Conservation (phyloP, 495 filamentous ascomycete genomes). For the Podospora sp. region DNA sequence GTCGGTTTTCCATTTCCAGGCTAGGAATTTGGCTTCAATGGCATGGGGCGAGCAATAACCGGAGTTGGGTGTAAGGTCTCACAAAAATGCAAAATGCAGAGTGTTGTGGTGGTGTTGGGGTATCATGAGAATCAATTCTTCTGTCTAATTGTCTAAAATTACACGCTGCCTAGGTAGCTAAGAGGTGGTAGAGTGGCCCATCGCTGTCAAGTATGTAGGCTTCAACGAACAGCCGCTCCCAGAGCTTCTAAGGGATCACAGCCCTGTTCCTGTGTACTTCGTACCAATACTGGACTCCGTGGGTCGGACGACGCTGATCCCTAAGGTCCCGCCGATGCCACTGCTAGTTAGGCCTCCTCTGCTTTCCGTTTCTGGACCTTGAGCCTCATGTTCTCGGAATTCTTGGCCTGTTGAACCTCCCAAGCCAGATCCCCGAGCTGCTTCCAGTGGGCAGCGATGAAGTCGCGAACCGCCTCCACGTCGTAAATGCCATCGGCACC, state of each 20-base stretch:
- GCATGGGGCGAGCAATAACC: not conserved
- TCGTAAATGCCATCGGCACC: conserved; percentile 43
- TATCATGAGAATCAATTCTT: not conserved
- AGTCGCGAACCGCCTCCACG: conserved; percentile 36
- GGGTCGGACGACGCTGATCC: no score
- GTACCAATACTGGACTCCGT: no score
- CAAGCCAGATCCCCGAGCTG: conserved; percentile 38
- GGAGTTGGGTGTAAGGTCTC: not conserved
- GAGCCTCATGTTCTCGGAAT: conserved; percentile 14
- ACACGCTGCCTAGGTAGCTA: no score
- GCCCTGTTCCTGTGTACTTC: no score
- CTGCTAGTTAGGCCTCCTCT: not conserved
- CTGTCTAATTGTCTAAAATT: not conserved
- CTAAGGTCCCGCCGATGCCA: no score
- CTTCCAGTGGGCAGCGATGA: conserved; percentile 41
- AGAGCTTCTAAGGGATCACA: no score
- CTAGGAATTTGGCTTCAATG: not conserved
- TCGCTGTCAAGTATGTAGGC: no score
- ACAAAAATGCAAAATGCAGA: not conserved
- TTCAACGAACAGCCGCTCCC: no score
- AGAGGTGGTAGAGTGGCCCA: no score
- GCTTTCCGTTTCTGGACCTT: conserved; percentile 12
- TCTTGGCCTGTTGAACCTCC: conserved; percentile 30
- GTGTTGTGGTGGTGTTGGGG: not conserved
- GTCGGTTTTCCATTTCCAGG: not conserved